A percentile compares a stretch with the other conserved stretches of the same genome.
Evolutionary conservation across 306 rosid species (phyloP).

Genomic region (Pyrus betulifolia): DNA sequence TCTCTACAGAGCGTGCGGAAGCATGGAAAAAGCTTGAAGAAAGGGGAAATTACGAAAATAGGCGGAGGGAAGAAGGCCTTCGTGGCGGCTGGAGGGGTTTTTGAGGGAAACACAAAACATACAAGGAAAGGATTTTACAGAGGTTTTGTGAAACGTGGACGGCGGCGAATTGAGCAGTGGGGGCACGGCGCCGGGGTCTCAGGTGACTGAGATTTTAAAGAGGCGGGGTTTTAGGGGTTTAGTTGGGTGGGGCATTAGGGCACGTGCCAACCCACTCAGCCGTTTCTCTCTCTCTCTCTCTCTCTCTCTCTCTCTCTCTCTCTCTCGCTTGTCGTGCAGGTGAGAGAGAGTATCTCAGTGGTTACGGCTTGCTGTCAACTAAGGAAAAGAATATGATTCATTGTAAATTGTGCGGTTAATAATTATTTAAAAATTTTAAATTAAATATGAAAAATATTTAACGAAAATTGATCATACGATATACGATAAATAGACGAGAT

Average conservation of each 20-base stretch:
- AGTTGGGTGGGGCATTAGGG: neutral
- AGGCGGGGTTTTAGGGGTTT: neutral
- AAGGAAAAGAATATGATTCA: no score
- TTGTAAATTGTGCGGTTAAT: no score
- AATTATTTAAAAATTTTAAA: no score
- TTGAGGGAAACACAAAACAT: neutral
- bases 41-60: neutral
- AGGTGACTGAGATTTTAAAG: neutral
- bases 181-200: neutral
- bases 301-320: no score
- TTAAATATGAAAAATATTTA: no score
- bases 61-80: neutral
- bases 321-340: neutral
- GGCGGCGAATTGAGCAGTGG: neutral
- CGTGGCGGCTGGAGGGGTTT: neutral
- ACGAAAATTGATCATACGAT: fast-evolving
- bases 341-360: neutral
- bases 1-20: neutral
- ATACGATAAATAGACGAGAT: no score
- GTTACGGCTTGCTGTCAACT: no score
- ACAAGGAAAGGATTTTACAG: neutral
- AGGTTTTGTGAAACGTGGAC: constrained; percentile 17
- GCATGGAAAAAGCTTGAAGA: neutral
- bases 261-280: constrained; percentile 16
- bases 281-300: neutral